phyloP scores from a whole-genome alignment of 73 alveolate genomes.

The Paramecium caudatum region DNA sequence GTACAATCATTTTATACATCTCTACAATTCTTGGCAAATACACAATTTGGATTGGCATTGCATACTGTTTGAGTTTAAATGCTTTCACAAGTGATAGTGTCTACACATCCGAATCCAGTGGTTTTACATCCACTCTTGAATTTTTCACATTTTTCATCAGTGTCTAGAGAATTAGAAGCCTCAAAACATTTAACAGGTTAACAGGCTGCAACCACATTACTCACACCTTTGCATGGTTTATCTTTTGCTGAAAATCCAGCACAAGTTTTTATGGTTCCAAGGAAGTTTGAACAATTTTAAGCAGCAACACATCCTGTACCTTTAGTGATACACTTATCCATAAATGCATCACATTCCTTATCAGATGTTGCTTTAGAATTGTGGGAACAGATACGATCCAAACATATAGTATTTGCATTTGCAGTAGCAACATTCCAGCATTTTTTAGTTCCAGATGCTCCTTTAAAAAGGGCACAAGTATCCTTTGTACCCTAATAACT shows the following conservation, averaged over 20 bases:
- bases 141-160: constrained; percentile 5
- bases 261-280: constrained; percentile 45
- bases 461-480: constrained; percentile 37
- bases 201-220: constrained; percentile 33
- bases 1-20: constrained; percentile 28
- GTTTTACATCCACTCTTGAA: constrained; percentile 4
- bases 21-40: background rate
- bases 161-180: constrained; percentile 26
- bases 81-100: background rate
- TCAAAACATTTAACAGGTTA: constrained; percentile 23
- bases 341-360: constrained; percentile 4
- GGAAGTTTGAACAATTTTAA: background rate
- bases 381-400: constrained; percentile 7
- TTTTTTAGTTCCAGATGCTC: background rate
- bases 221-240: constrained; percentile 58
- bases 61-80: background rate
- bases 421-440: constrained; percentile 35
- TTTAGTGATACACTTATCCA: constrained; percentile 20
- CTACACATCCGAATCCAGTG: constrained; percentile 60
- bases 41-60: background rate
- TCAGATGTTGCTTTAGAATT: constrained; percentile 32
- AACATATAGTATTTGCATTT: background rate
- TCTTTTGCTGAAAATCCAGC: constrained; percentile 25
- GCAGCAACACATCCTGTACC: constrained; percentile 61
- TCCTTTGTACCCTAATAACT: constrained; percentile 1